Conservation (phyloP, 2,329 filamentous ascomycete genomes). For the Epichloe elymi region DNA sequence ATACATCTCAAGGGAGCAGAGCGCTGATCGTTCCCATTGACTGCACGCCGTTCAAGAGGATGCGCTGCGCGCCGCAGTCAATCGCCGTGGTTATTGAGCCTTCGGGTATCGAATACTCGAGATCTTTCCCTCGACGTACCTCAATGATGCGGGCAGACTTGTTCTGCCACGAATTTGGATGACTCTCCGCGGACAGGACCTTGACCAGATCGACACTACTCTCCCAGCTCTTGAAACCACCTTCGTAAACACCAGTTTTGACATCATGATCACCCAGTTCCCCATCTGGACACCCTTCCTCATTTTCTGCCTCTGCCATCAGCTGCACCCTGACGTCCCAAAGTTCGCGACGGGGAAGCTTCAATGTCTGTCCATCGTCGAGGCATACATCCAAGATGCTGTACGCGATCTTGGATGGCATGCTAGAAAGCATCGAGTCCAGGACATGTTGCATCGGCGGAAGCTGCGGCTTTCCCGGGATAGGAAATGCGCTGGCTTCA, state of each 20-base stretch:
- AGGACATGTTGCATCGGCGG: slow-evolving; percentile 39
- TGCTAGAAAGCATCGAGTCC: slow-evolving; percentile 34
- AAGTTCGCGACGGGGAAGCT: slow-evolving; percentile 59
- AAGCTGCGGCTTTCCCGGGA: slow-evolving; percentile 47
- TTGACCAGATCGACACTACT: slow-evolving; percentile 70
- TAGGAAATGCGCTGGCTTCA: slow-evolving; percentile 41
- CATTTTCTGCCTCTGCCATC: slow-evolving; percentile 55
- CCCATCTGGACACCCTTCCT: slow-evolving; percentile 21
- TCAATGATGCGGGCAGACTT: slow-evolving; percentile 36
- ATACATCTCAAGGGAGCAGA: not conserved
- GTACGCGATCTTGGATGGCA: slow-evolving; percentile 67
- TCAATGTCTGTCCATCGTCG: slow-evolving; percentile 38
- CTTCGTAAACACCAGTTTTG: slow-evolving; percentile 71
- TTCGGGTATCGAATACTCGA: not conserved
- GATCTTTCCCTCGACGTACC: slow-evolving; percentile 26
- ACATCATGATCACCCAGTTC: slow-evolving; percentile 59
- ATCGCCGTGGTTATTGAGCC: too few relatives aligned
- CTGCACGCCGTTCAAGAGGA: not conserved
- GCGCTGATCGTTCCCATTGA: not conserved
- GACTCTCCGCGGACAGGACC: slow-evolving; percentile 37
- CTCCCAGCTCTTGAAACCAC: slow-evolving; percentile 84
- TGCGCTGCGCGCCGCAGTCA: too few relatives aligned
- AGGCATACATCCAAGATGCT: slow-evolving; percentile 43
- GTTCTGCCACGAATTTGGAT: slow-evolving; percentile 18
- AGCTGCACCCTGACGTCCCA: slow-evolving; percentile 74